Conservation (phyloP, 371 early-diverging fungal genomes). For the Lichtheimia ramosa region DNA sequence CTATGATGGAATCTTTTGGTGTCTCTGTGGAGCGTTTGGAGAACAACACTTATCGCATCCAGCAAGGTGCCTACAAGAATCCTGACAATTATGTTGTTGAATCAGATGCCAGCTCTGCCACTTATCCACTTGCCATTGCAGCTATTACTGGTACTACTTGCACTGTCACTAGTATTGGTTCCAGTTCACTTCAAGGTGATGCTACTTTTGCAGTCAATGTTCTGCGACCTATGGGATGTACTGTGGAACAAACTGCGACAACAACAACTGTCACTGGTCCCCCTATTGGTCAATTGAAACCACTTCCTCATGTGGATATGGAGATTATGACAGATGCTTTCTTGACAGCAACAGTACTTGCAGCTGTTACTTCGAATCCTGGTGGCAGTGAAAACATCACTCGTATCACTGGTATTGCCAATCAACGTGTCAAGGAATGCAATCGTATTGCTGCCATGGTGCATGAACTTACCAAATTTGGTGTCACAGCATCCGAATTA, state of each 20-base stretch:
- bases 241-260: slow-evolving; percentile 82
- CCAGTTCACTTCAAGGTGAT: slow-evolving; percentile 88
- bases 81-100: slow-evolving; percentile 88
- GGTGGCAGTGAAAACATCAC: slow-evolving; percentile 63
- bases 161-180: slow-evolving; percentile 91
- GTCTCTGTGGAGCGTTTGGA: slow-evolving; percentile 74
- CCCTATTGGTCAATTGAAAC: slow-evolving; percentile 65
- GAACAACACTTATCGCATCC: slow-evolving; percentile 83
- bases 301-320: slow-evolving; percentile 91
- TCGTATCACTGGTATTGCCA: slow-evolving; percentile 92
- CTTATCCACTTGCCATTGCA: slow-evolving; percentile 97
- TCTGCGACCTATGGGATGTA: slow-evolving; percentile 89
- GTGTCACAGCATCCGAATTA: slow-evolving; percentile 80
- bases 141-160: slow-evolving; percentile 91
- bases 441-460: slow-evolving; percentile 97
- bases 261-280: slow-evolving; percentile 93
- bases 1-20: slow-evolving; percentile 97
- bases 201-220: slow-evolving; percentile 92
- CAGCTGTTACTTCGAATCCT: slow-evolving; percentile 76
- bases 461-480: slow-evolving; percentile 88
- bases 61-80: slow-evolving; percentile 75
- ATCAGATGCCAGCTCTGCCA: slow-evolving; percentile 96
- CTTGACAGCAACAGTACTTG: slow-evolving; percentile 92
- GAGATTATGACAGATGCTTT: slow-evolving; percentile 98
- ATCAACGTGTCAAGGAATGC: slow-evolving; percentile 98